Base-by-base conservation (phyloP, 352 stramenopile species). In the Phytophthora litchii region DNA sequence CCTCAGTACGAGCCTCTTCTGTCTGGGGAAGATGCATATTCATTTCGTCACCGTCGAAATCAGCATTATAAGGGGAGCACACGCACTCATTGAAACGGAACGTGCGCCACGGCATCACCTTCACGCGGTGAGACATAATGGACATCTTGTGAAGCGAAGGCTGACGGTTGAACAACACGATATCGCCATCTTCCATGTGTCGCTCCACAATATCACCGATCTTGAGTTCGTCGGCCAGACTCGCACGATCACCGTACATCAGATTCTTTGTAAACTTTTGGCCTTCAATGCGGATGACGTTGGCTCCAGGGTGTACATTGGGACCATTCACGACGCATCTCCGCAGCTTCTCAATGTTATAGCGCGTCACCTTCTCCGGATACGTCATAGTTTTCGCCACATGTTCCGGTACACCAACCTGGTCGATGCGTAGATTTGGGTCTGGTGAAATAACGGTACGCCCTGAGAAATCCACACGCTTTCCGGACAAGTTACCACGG, bases 1-100 rank as follows among this genome's bases (percentile, higher is more conserved):
- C 97, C 70, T 99, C 98, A 5, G 96, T 92, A 29, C 97, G 85
- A 16, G 98, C 98, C 60, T 99, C 97, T 64, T 99, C 97, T 1
- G 97, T 99, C 77, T 99, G 98, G 19, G 98, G 98, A 17, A 99
- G 71, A 69, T 97, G 90, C 89, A 99, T 98, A 75, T 99, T 99
- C 97, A 99, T 99, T 70, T 99, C 97, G 63, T 99, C 97, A 54
- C 97, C 97, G 76, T 99, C 97, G 67, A 99, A 99, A 76, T 99
- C 98, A 32, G 97, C 97, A 46, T 99, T 99, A 76, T 99, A 99
- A 25, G 98, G 97, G 44, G 96, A 96, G 77, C 97, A 99, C 31
- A 99, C 96, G 60, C 97, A 99, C 78, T 99, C 98, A 78, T 99
- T 99, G 78, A 99, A 99, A 16, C 98, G 92, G 72, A 99, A 99